Conservation (phyloP, 2,329 filamentous ascomycete species). For the Cladosporium cucumerinum region DNA sequence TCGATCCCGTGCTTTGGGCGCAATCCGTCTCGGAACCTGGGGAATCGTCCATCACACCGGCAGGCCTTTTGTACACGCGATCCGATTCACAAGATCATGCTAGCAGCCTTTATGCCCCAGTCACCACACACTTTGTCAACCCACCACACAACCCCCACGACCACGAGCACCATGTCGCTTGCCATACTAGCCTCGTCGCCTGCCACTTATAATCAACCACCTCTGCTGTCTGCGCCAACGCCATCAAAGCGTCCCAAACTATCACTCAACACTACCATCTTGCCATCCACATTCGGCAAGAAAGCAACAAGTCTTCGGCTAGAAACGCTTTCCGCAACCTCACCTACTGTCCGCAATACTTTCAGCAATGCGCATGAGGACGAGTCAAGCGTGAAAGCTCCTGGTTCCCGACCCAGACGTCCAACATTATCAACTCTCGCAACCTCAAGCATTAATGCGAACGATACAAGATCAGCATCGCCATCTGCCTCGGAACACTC, state of each 20-base stretch:
- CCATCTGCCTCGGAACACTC: conserved; percentile 9
- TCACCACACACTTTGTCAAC: conserved; percentile 21
- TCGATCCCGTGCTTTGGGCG: neutral
- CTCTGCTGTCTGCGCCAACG: conserved; percentile 22
- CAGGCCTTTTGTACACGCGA: conserved; percentile 2
- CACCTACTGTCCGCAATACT: conserved; percentile 60
- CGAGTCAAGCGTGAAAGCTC: conserved; percentile 24
- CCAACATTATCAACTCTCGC: conserved; percentile 37
- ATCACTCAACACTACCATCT: conserved; percentile 56
- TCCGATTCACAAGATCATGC: conserved; percentile 29
- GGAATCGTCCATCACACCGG: conserved; percentile 6
- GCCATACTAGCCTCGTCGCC: conserved; percentile 38
- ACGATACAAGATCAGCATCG: conserved; percentile 18
- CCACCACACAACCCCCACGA: conserved; percentile 25
- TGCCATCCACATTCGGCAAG: conserved; percentile 49
- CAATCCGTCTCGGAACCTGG: neutral
- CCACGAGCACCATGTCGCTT: conserved; percentile 46
- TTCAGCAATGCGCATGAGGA: conserved; percentile 58
- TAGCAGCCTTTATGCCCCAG: conserved; percentile 30
- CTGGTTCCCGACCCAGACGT: conserved; percentile 18
- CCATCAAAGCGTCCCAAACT: conserved; percentile 54
- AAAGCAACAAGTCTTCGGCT: conserved; percentile 53
- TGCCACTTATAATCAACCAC: conserved; percentile 27
- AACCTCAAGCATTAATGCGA: conserved; percentile 28
- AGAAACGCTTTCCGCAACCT: conserved; percentile 53